Conservation (phyloP, 2,329 filamentous ascomycete genomes). For the Paraphoma sp. region DNA sequence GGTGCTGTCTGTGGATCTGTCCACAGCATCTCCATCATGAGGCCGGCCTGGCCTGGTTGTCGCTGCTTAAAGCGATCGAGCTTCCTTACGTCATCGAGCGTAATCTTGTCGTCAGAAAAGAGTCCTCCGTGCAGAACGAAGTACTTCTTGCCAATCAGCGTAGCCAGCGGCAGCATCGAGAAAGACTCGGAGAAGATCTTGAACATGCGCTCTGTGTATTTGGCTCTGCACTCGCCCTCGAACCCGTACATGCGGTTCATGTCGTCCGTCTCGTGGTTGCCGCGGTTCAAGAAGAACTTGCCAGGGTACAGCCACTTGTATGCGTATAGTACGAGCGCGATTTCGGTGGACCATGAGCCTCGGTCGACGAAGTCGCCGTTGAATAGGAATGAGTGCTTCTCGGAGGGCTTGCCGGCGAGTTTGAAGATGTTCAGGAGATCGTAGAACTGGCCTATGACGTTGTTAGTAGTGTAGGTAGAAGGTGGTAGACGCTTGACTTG, state of each 20-base stretch:
- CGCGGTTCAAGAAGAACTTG: constrained; percentile 92
- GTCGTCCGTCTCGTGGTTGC: constrained; percentile 98
- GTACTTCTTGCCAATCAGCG: constrained; percentile 88
- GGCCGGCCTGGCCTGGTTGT: constrained; percentile 87
- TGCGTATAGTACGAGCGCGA: constrained; percentile 89
- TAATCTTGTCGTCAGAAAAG: constrained; percentile 93
- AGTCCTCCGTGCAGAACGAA: constrained; percentile 92
- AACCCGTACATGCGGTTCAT: constrained; percentile 99
- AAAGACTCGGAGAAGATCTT: constrained; percentile 99
- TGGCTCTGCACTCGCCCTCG: constrained; percentile 96
- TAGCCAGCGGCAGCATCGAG: constrained; percentile 90
- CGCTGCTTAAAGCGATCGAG: constrained; percentile 88
- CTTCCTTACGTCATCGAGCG: constrained; percentile 91
- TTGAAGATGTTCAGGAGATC: constrained; percentile 96
- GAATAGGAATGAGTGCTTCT: constrained; percentile 93
- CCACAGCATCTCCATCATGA: constrained; percentile 99
- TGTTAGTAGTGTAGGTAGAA: constrained; percentile 17
- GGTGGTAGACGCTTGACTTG: constrained; percentile 49
- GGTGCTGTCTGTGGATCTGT: constrained; percentile 89
- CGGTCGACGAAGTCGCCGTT: constrained; percentile 99
- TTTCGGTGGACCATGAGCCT: constrained; percentile 98
- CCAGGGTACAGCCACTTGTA: constrained; percentile 95
- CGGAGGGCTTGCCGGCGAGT: constrained; percentile 82
- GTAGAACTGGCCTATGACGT: constrained; percentile 84
- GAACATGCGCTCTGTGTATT: constrained; percentile 96